phyloP scores from a whole-genome alignment of 2,329 filamentous ascomycete genomes.

The Hypomyces rosellus region DNA sequence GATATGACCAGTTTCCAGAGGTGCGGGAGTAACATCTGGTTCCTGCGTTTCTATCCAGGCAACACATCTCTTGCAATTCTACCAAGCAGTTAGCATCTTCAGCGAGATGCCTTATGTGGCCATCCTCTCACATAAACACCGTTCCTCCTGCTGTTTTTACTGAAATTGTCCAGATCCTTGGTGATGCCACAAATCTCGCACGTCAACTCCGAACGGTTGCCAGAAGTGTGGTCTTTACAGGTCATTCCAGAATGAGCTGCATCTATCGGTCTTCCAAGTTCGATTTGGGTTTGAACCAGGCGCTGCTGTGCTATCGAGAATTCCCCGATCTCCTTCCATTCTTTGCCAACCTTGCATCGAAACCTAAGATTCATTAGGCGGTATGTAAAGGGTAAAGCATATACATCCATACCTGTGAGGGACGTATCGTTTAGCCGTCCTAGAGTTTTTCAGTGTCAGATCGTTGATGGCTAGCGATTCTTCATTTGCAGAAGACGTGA shows the following conservation, averaged over 20 bases:
- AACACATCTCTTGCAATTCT: slow-evolving; percentile 30
- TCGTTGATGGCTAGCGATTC: too few species aligned
- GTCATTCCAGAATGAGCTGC: slow-evolving; percentile 30
- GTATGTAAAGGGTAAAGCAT: too few species aligned
- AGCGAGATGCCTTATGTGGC: background rate
- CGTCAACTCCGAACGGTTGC: slow-evolving; percentile 18
- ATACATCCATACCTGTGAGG: too few species aligned
- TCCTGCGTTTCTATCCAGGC: slow-evolving; percentile 33
- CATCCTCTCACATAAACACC: slow-evolving; percentile 24
- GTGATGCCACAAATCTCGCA: slow-evolving; percentile 27
- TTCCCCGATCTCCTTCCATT: slow-evolving; percentile 25
- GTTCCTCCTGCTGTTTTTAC: slow-evolving; percentile 21
- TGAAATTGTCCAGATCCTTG: slow-evolving; percentile 25
- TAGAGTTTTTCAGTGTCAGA: too few species aligned
- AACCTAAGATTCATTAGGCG: slow-evolving; percentile 18
- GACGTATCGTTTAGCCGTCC: too few species aligned
- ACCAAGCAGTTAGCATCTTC: slow-evolving; percentile 4
- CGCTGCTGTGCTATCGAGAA: slow-evolving; percentile 30
- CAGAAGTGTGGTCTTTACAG: slow-evolving; percentile 28
- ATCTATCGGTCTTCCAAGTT: slow-evolving; percentile 14
- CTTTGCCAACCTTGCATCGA: slow-evolving; percentile 30
- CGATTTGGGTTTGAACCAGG: slow-evolving; percentile 17
- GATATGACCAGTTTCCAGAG: slow-evolving; percentile 27
- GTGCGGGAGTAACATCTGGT: slow-evolving; percentile 22
- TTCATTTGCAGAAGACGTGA: too few species aligned